Evolutionary conservation across 2,329 filamentous ascomycete species (phyloP), one percentile per base, ranked within the genome.

Genomic region (Pyrenophora graminea): DNA sequence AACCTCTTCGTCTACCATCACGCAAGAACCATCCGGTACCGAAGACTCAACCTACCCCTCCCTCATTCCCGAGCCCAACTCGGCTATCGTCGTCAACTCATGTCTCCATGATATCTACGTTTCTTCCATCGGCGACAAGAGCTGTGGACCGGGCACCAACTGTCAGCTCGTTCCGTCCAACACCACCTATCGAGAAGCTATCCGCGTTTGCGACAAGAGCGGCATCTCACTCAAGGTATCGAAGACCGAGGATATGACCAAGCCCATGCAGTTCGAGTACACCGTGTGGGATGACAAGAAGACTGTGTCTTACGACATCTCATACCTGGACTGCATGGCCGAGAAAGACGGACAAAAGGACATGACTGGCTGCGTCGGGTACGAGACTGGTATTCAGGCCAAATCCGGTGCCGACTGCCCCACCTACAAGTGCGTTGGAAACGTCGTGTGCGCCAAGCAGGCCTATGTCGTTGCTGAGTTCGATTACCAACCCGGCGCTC

Each of bases 31-130:
- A 0, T 21, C 43, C 2, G 9, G 33, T 13, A 34, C 32, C 17
- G 25, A 33, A 17, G 15, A n/a, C 30, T 34, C 19, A 15, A 21
- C 38, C 2, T 64, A 57, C 51, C 41, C 53, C 2, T 0, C 46
- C 2, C 38, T 64, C 2, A 23, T 36, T 3, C 33, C 45, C 1
- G 10, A 48, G 4, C 15, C 59, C 1, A 43, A 55, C 31, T 27
- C 45, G 8, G 59, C 55, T 8, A 49, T 48, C 3, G 48, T 66
- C 18, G 43, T 52, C 17, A 66, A 64, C 40, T 66, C 61, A 0
- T 64, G 63, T 39, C 36, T 43, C 4, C 62, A 63, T 6, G 42
- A 55, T 0, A 42, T 66, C 25, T 63, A 55, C n/a, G 27, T 64
- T 2, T 48, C 40, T 3, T 66, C 61, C 0, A 44, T 55, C 1